A percentile compares a stretch with the other conserved stretches of the same genome.
These are phyloP conservation scores for Clonostachys rosea DNA, from an alignment of 2,329 filamentous ascomycete species.

Conservation along the genomic window DNA sequence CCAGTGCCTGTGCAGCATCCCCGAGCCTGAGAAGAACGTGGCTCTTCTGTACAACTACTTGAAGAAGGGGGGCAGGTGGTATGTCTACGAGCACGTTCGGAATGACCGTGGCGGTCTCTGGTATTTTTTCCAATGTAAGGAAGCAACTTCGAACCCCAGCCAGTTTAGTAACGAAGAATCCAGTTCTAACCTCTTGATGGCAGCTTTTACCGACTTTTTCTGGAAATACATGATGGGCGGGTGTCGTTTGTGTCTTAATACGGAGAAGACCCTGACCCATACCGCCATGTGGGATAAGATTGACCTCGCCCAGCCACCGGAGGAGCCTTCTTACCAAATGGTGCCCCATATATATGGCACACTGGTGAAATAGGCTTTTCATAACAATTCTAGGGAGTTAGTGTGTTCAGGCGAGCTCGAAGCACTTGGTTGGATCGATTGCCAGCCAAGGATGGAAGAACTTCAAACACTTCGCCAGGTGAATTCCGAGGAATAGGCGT, in stretches of 20 bases:
- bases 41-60: conserved; percentile 49
- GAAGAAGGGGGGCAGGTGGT: conserved; percentile 59
- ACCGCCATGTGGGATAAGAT: conserved; percentile 45
- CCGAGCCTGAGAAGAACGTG: conserved; percentile 52
- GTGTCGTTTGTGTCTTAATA: conserved; percentile 46
- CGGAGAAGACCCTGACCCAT: conserved; percentile 34
- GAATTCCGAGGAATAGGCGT: no score
- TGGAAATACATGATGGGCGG: conserved; percentile 48
- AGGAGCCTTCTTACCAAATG: conserved; percentile 32
- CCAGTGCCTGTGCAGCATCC: conserved; percentile 60
- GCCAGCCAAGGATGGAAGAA: no score
- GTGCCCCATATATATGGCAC: conserved; percentile 46
- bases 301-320: conserved; percentile 34
- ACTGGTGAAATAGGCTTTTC: conserved; percentile 33
- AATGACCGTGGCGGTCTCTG: conserved; percentile 31
- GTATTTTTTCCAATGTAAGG: conserved; percentile 45
- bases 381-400: no score
- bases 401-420: no score
- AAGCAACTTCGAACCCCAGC: not conserved
- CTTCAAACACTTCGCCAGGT: no score
- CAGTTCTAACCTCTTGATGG: not conserved
- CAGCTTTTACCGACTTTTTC: conserved; percentile 44
- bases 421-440: no score
- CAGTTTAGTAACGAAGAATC: not conserved
- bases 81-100: conserved; percentile 57